Evolutionary conservation across 78 protist genomes (phyloP), one percentile per base, ranked within the genome.

Genomic region (Emiliania huxleyi): DNA sequence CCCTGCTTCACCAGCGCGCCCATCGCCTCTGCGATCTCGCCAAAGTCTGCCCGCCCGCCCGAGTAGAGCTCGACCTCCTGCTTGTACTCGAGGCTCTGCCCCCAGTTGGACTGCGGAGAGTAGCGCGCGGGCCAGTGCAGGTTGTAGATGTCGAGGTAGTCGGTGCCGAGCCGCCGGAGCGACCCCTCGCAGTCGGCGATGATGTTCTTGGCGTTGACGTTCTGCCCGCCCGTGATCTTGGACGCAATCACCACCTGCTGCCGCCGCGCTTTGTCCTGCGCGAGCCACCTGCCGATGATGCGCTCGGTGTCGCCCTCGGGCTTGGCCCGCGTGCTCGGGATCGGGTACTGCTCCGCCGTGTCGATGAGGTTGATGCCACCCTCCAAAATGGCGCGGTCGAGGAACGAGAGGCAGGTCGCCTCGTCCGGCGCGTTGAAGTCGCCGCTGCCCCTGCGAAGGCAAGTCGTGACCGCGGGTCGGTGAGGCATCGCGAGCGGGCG

Each of bases 51-150:
- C 42, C 37, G 35, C 26, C 38, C 35, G 33, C 21, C 4, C 25
- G 12, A 23, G 2, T 2, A 88, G 33, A 37, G 26, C 75, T 49
- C 91, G 23, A 56, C 49, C 38, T 49, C 44, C 3, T 8, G 87
- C 25, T 91, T 33, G 73, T 91, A 91, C 69, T 44, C 48, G 21
- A 91, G 85, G 23, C 62, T 42, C 87, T 73, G 87, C 21, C 93
- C 93, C 93, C 93, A 91, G 46, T 91, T 91, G 43, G 93, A 40
- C 46, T 91, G 93, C 55, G 93, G 93, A 0, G 93, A 73, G 93
- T 91, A 91, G 52, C 93, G 84, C 26, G 93, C 93, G 1, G 93
- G 93, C 93, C 93, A 91, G 93, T 91, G 93, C 12, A 91, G 87
- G 75, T 46, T 46, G 52, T 83, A 92, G 33, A 92, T 3, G 81